These are phyloP conservation scores for Atkinsonella hypoxylon DNA, from an alignment of 2,329 filamentous ascomycete genomes.

Conservation along the genomic window DNA sequence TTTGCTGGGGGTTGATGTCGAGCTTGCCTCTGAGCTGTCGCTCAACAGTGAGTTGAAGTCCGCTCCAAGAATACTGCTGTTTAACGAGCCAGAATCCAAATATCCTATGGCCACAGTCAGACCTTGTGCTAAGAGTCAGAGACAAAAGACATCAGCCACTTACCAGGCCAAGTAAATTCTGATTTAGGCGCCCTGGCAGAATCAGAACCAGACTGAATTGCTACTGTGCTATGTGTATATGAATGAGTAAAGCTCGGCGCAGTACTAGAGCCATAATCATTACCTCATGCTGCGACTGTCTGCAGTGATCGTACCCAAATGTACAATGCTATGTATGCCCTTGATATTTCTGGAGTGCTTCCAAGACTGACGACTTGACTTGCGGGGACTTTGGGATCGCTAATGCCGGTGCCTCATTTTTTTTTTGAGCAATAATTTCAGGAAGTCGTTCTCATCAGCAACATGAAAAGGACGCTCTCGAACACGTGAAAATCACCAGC, in stretches of 20 bases:
- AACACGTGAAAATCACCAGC: too few species aligned
- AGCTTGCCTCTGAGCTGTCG: conserved; percentile 34
- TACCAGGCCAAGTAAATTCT: conserved; percentile 39
- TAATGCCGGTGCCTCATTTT: too few species aligned
- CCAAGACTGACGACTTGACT: not conserved
- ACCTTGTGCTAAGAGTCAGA: not conserved
- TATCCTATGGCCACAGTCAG: conserved; percentile 12
- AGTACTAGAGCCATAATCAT: not conserved
- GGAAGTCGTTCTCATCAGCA: too few species aligned
- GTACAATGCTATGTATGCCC: not conserved
- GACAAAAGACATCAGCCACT: conserved; percentile 4
- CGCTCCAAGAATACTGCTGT: conserved; percentile 28
- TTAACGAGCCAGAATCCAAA: conserved; percentile 23
- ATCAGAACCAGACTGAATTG: conserved; percentile 37
- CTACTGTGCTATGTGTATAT: conserved; percentile 29
- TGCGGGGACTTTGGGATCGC: too few species aligned
- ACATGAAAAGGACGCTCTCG: too few species aligned
- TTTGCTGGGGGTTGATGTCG: conserved; percentile 33
- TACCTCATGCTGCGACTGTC: conserved; percentile 25
- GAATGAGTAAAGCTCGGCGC: not conserved
- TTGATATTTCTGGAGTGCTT: not conserved
- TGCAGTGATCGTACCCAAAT: not conserved
- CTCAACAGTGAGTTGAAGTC: conserved; percentile 33
- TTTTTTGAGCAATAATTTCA: too few species aligned
- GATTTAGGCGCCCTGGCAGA: conserved; percentile 40